Evolutionary conservation across 257 asterid species (phyloP).

Genomic region (Solanum gracilifrons): DNA sequence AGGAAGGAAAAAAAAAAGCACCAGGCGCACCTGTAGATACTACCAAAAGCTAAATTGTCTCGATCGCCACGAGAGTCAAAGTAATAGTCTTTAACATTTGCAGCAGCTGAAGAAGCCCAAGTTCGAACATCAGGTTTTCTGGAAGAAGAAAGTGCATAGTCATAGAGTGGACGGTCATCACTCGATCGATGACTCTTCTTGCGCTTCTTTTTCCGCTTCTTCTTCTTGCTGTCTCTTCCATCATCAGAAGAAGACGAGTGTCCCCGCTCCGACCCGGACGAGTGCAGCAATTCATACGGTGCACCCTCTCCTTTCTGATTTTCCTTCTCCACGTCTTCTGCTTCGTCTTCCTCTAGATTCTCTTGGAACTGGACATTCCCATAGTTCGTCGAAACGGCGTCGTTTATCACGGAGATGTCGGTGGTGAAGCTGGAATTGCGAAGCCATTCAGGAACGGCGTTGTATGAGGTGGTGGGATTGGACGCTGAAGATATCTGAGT

Average conservation of each 20-base stretch:
- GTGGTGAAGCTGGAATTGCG: constrained; percentile 69
- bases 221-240: constrained; percentile 10
- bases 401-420: constrained; percentile 56
- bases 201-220: constrained; percentile 29
- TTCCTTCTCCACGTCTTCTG: constrained; percentile 3
- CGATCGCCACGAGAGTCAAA: constrained; percentile 92
- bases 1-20: background rate
- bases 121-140: constrained; percentile 51
- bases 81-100: constrained; percentile 53
- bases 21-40: constrained; percentile 50
- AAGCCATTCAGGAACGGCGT: constrained; percentile 47
- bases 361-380: background rate
- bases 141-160: constrained; percentile 34
- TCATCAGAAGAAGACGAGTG: constrained; percentile 24
- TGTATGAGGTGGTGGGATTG: background rate
- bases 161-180: constrained; percentile 16
- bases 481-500: constrained; percentile 14
- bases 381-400: constrained; percentile 39
- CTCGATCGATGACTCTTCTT: constrained; percentile 25
- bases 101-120: constrained; percentile 48
- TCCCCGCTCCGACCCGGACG: constrained; percentile 51
- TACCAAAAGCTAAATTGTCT: constrained; percentile 81
- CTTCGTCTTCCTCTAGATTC: constrained; percentile 23
- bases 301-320: constrained; percentile 11
- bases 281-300: constrained; percentile 47